A percentile compares a stretch with the other conserved stretches of the same genome.
Conservation (phyloP, 2,329 filamentous ascomycete species). For the Raffaelea arxii region DNA sequence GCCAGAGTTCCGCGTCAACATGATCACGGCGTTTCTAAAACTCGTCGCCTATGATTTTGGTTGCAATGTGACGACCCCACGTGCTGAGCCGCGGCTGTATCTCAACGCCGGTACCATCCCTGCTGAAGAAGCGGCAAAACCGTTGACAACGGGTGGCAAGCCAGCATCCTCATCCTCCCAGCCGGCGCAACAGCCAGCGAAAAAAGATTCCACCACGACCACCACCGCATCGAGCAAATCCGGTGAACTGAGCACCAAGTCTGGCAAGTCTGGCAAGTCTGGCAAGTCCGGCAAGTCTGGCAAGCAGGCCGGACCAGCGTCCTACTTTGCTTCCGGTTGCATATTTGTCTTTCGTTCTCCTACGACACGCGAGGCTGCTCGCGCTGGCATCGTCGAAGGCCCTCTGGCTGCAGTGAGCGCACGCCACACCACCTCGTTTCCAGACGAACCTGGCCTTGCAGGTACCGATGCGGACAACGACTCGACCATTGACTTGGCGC, state of each 20-base stretch:
- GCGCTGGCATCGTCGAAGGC: constrained; percentile 50
- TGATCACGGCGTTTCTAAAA: constrained; percentile 52
- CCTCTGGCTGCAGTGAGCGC: constrained; percentile 52
- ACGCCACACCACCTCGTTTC: constrained; percentile 44
- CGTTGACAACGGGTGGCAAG: not conserved
- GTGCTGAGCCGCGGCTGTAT: constrained; percentile 50
- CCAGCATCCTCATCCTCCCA: not conserved
- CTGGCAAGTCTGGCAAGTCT: no score
- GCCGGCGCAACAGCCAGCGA: not conserved
- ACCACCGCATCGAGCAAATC: no score
- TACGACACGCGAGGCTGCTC: constrained; percentile 48
- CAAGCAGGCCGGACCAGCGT: constrained; percentile 20
- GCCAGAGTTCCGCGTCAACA: constrained; percentile 43
- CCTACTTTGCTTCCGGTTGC: constrained; percentile 49
- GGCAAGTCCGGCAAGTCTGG: no score
- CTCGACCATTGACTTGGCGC: constrained; percentile 50
- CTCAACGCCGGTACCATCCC: constrained; percentile 22
- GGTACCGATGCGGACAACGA: constrained; percentile 27
- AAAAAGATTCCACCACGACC: no score
- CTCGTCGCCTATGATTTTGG: constrained; percentile 57
- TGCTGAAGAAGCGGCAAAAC: not conserved
- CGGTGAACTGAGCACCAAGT: no score
- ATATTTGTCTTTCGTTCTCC: constrained; percentile 53
- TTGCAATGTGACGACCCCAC: constrained; percentile 47
- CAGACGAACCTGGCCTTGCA: constrained; percentile 8